Evolutionary conservation across 148 eudicot genomes (phyloP).

Genomic region (Tetragonia tetragonoides): DNA sequence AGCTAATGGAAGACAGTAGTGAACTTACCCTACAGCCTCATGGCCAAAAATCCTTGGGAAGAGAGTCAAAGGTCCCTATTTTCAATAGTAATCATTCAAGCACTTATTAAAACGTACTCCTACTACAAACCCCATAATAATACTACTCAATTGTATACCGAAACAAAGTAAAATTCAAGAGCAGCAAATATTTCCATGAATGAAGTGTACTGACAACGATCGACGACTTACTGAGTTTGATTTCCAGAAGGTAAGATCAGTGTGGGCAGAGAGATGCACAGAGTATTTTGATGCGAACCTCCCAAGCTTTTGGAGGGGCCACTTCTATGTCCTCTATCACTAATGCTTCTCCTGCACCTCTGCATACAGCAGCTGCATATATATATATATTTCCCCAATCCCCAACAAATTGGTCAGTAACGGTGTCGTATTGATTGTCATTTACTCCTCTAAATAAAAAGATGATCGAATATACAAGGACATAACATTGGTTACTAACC

Average conservation of each 20-base stretch:
- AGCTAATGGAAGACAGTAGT: too few relatives aligned
- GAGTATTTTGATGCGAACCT: constrained; percentile 64
- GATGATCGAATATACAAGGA: too few relatives aligned
- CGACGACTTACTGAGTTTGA: constrained; percentile 36
- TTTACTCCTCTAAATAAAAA: too few relatives aligned
- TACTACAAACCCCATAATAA: too few relatives aligned
- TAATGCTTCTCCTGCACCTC: constrained; percentile 57
- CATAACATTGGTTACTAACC: constrained; percentile 35
- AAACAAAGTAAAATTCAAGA: too few relatives aligned
- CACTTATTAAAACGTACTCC: neutral
- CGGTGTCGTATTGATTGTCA: neutral
- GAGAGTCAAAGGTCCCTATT: constrained; percentile 41
- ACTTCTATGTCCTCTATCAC: constrained; percentile 71
- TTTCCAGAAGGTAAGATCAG: constrained; percentile 77
- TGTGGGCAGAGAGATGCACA: constrained; percentile 79
- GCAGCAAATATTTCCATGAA: too few relatives aligned
- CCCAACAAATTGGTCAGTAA: neutral
- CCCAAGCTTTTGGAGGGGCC: constrained; percentile 58
- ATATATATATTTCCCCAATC: too few relatives aligned
- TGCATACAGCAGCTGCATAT: constrained; percentile 69
- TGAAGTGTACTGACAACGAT: too few relatives aligned
- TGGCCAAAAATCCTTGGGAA: constrained; percentile 78
- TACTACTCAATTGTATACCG: too few relatives aligned
- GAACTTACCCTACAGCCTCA: constrained; percentile 71
- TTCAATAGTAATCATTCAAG: too few relatives aligned